A percentile compares a stretch with the other conserved stretches of the same genome.
Conservation (phyloP, 306 rosid genomes). For the Mimosa bimucronata region DNA sequence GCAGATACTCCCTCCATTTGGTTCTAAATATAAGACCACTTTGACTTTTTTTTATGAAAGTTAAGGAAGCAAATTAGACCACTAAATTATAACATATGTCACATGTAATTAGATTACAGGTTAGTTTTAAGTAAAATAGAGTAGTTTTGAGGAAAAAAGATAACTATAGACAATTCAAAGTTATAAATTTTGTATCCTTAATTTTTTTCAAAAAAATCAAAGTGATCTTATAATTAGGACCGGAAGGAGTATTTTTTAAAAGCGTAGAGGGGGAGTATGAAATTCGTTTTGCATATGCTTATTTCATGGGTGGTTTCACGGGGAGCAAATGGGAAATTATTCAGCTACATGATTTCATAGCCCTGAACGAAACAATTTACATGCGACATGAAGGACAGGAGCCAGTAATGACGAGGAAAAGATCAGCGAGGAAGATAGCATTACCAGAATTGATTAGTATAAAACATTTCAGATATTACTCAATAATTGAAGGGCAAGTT, state of each 20-base stretch:
- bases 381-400: background rate
- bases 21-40: too few species aligned
- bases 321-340: background rate
- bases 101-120: too few species aligned
- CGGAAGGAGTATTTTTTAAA: background rate
- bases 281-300: background rate
- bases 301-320: background rate
- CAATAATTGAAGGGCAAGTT: constrained; percentile 5
- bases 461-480: background rate
- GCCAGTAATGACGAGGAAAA: constrained; percentile 19
- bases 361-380: background rate
- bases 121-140: too few species aligned
- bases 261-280: background rate
- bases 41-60: too few species aligned
- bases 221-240: too few species aligned
- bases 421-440: constrained; percentile 3
- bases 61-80: too few species aligned
- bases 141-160: too few species aligned
- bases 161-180: too few species aligned
- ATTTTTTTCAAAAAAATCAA: too few species aligned
- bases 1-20: too few species aligned
- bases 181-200: too few species aligned
- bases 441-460: constrained; percentile 3
- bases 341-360: background rate
- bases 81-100: too few species aligned